Evolutionary conservation across 169 alveolate species (phyloP).

Genomic region (Blepharisma undulans): DNA sequence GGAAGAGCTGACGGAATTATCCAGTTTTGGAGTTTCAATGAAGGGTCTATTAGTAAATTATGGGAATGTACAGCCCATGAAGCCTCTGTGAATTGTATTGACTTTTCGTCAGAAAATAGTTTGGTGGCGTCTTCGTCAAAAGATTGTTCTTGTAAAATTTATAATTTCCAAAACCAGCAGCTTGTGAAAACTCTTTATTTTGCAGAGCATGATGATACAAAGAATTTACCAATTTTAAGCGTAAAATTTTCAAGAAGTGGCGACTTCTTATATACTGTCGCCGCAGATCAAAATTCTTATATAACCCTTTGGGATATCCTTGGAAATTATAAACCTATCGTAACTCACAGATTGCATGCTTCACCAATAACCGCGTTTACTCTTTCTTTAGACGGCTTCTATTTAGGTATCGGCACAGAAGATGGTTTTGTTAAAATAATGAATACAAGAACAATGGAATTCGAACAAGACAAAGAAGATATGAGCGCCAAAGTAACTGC

Average conservation of each 20-base stretch:
- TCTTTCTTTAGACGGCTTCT: conserved; percentile 28
- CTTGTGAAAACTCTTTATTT: background rate
- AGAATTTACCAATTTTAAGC: conserved; percentile 1
- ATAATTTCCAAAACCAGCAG: background rate
- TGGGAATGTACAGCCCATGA: background rate
- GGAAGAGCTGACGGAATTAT: background rate
- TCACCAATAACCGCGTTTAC: background rate
- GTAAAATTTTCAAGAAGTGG: conserved; percentile 29
- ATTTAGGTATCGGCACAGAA: conserved; percentile 38
- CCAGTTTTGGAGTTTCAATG: background rate
- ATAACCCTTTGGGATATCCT: conserved; percentile 32
- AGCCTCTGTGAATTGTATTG: conserved; percentile 10
- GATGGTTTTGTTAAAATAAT: conserved; percentile 34
- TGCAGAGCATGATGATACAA: conserved; percentile 21
- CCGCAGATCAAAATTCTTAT: background rate
- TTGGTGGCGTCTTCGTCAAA: conserved; percentile 18
- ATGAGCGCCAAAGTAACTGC: background rate
- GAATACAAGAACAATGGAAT: conserved; percentile 39
- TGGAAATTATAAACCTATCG: background rate
- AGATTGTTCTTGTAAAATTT: conserved; percentile 24
- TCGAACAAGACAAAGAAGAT: conserved; percentile 13
- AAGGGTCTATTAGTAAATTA: background rate
- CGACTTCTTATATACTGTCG: background rate
- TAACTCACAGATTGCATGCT: background rate
- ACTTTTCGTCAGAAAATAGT: background rate